Evolutionary conservation across 2,329 filamentous ascomycete genomes (phyloP), one percentile per base, ranked within the genome.

Genomic region (Aspergillus tubingensis): DNA sequence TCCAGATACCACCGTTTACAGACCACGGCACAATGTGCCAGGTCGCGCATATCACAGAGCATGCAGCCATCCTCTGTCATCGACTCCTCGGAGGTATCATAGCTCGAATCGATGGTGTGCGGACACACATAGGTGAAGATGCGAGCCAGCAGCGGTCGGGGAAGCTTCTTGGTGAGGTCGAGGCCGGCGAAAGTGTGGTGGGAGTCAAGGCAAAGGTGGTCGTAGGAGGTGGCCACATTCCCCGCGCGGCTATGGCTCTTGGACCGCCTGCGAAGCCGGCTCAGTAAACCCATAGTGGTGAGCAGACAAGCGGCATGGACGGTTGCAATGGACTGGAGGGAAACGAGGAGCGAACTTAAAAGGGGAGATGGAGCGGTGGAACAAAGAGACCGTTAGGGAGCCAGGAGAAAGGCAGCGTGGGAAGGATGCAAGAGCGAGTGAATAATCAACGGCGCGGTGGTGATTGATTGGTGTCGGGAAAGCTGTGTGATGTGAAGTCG

Each of bases 41-140:
- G 85, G 76, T 97, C 92, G 67, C 93, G 88, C 81, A 95, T 84
- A 79, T 96, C 92, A 80, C 94, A 98, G 67, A 96, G 87, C 90
- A 95, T 94, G 80, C 94, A 98, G 59, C 87, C 88, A 78, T 92
- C 88, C 67, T 90, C 89, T 53, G 87, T 84, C 66, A 89, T 87
- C 61, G 89, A 91, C 70, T 91, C 85, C 79, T 98, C 94, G 71
- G 91, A 94, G 44, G 88, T 88, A 66, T 91, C 88, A 76, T 95
- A 96, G 61, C 84, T 88, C 72, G 88, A 82, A 77, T 98, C 93
- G 57, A 80, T 79, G 38, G 87, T 81, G 76, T 98, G 94, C 7
- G 93, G 93, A 70, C 93, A 97, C 59, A 97, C 88, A 67, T 87
- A 87, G 68, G 84, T 78, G 75, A 97, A 94, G 72, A 97, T 93